Evolutionary conservation across 2,329 filamentous ascomycete species (phyloP).

Genomic region (Claviceps sp.): DNA sequence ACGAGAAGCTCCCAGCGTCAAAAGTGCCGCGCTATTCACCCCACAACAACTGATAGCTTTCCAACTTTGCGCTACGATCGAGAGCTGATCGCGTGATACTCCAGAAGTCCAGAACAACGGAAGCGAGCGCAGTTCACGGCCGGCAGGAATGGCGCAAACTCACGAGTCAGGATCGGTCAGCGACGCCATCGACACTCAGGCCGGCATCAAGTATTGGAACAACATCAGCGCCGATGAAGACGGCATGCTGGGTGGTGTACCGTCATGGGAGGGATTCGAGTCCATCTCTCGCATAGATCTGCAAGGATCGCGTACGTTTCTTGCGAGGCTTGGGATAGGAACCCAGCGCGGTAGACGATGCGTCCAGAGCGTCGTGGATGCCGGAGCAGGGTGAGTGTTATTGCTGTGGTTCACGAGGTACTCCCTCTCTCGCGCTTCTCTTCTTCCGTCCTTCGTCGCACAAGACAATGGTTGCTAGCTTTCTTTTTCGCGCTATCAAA

Average conservation of each 20-base stretch:
- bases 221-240: conserved; percentile 32
- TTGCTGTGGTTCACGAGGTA: not conserved
- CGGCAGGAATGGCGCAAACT: not conserved
- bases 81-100: too few relatives aligned
- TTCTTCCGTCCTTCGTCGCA: not conserved
- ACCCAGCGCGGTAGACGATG: conserved; percentile 19
- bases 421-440: not conserved
- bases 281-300: conserved; percentile 50
- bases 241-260: conserved; percentile 68
- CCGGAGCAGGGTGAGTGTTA: conserved; percentile 22
- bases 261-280: conserved; percentile 12
- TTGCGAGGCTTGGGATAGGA: conserved; percentile 47
- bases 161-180: not conserved
- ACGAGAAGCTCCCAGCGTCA: too few relatives aligned
- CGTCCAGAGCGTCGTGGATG: conserved; percentile 21
- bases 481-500: not conserved
- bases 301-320: conserved; percentile 54
- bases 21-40: too few relatives aligned
- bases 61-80: too few relatives aligned
- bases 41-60: too few relatives aligned
- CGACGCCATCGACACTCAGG: not conserved
- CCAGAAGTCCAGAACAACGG: too few relatives aligned
- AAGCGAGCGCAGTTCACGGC: not conserved
- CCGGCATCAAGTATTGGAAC: conserved; percentile 29
- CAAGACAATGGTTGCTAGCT: not conserved